phyloP scores from a whole-genome alignment of 1,284 basidiomycete genomes.

The Sphaerobolus stellatus region DNA sequence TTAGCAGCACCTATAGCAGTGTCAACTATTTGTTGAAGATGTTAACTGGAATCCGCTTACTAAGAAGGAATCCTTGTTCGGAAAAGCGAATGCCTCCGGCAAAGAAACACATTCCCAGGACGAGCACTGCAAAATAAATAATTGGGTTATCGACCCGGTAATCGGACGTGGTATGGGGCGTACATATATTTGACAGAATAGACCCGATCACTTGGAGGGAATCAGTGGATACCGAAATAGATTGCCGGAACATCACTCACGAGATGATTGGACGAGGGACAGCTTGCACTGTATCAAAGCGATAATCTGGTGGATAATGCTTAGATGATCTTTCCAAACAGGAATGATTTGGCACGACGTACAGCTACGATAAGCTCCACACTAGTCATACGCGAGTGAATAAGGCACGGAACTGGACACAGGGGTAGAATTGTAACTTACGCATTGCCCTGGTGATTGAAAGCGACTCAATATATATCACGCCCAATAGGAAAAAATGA shows the following conservation, averaged over 20 bases:
- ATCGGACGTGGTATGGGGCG: conserved; percentile 25
- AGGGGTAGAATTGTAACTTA: no score
- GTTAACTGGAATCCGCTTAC: conserved; percentile 61
- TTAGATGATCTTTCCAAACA: neutral
- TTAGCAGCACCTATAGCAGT: conserved; percentile 66
- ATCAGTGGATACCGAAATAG: conserved; percentile 43
- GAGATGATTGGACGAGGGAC: conserved; percentile 75
- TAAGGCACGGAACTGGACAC: neutral
- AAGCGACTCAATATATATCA: conserved; percentile 13
- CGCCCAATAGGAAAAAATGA: conserved; percentile 5
- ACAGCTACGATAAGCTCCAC: conserved; percentile 82
- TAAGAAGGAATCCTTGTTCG: conserved; percentile 71
- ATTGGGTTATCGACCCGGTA: no score
- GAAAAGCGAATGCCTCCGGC: conserved; percentile 66
- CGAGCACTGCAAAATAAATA: conserved; percentile 76
- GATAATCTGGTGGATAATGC: conserved; percentile 59
- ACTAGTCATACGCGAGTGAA: conserved; percentile 35
- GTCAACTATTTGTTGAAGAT: conserved; percentile 37
- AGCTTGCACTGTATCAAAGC: conserved; percentile 81
- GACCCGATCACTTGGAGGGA: conserved; percentile 61
- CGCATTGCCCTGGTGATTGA: conserved; percentile 64
- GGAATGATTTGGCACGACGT: conserved; percentile 27
- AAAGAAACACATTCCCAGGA: conserved; percentile 82
- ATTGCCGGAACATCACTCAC: conserved; percentile 65
- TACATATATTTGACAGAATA: conserved; percentile 74